Evolutionary conservation across 176 grass and related monocot species (phyloP), one percentile per base, ranked within the genome.

Genomic region (Paspalum vaginatum): DNA sequence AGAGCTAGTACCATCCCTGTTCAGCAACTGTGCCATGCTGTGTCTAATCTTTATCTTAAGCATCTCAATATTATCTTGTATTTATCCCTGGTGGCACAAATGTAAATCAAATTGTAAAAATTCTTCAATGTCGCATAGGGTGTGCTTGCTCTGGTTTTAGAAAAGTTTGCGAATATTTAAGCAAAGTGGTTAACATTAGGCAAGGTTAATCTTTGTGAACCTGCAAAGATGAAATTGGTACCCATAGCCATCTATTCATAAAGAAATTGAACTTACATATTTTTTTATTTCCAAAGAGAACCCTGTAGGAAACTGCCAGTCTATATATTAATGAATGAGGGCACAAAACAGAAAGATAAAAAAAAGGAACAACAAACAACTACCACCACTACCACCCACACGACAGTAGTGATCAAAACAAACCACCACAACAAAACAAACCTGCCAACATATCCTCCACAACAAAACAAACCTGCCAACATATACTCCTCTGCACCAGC

Each of bases 91-190:
- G 9, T 67, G n/a, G 59, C 22, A 11, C 8, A 75, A 10, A 61
- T 76, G 41, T 66, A 52, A 73, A 79, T 84, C 41, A 68, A 60
- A 32, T 22, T 79, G n/a, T 78, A 17, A 32, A 48, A 10, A 15
- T 44, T 61, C 2, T 53, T 45, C 45, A 43, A 39, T 8, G 0
- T 27, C 26, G 32, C 27, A 50, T 50, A 16, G 43, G 17, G 4
- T 15, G 9, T 40, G 26, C 18, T 41, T 39, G 24, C 6, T 54
- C 11, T 47, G 39, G 5, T 39, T 65, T 50, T 38, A 2, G 12
- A 49, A 17, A 77, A 18, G 10, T 60, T 43, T 47, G 60, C 2
- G 17, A 77, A 27, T 77, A 26, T 63, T 13, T 37, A 32, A 11
- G 24, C 13, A 70, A 20, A 17, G 8, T 61, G 61, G 74, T 47